These are phyloP conservation scores for Haberlea rhodopensis DNA, from an alignment of 257 asterid species.

Conservation along the genomic window DNA sequence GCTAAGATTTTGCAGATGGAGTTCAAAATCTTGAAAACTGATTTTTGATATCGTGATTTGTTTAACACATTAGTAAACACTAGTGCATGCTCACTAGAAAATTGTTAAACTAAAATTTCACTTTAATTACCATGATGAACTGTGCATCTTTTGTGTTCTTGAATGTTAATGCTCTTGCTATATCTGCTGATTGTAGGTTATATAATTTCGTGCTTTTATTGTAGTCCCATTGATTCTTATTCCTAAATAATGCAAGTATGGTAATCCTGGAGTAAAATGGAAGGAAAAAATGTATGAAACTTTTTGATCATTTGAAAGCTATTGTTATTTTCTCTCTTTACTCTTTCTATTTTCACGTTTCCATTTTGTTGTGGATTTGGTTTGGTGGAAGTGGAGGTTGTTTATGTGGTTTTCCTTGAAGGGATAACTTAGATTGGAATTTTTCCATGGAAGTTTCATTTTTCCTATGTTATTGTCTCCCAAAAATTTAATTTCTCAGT, in stretches of 20 bases:
- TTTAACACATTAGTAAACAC: neutral
- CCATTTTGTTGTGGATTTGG: neutral
- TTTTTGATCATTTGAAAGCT: too few species aligned
- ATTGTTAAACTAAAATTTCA: neutral
- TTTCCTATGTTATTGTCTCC: neutral
- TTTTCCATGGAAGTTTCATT: neutral
- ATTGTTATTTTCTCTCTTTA: too few species aligned
- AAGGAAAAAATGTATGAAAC: too few species aligned
- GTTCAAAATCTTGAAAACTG: neutral
- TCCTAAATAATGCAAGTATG: too few species aligned
- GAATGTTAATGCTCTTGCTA: neutral
- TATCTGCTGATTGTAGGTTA: neutral
- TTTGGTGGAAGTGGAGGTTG: neutral
- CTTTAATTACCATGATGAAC: neutral
- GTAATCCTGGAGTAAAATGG: too few species aligned
- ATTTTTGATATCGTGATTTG: neutral
- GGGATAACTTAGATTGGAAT: neutral
- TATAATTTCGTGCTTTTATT: neutral
- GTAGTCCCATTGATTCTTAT: neutral
- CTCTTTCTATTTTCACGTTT: neutral
- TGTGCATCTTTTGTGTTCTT: neutral
- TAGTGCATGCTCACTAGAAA: neutral
- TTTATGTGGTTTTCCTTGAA: too few species aligned
- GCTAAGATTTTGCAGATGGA: neutral
- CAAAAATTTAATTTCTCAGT: neutral